Conservation (phyloP, 169 alveolate genomes). For the Plasmodium knowlesi region DNA sequence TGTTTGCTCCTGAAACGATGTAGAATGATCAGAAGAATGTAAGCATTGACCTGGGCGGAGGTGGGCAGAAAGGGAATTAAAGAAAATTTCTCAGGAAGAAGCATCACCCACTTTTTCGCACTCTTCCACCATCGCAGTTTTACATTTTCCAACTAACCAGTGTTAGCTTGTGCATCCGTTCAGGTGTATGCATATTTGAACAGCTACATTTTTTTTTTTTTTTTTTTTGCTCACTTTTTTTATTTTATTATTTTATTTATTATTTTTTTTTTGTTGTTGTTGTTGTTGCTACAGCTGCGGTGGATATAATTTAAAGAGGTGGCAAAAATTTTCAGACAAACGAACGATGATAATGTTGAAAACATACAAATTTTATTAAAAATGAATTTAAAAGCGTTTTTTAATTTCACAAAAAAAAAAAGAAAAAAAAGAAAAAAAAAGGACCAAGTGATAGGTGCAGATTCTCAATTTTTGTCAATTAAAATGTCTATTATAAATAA, state of each 20-base stretch:
- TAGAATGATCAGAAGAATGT: neutral
- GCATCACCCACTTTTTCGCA: neutral
- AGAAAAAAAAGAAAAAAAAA: neutral
- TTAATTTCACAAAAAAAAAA: slow-evolving; percentile 15
- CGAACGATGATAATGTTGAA: neutral
- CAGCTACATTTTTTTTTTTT: neutral
- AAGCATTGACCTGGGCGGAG: neutral
- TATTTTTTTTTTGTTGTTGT: slow-evolving; percentile 19
- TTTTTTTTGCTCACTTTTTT: too few species aligned
- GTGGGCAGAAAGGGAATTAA: neutral
- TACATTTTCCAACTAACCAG: neutral
- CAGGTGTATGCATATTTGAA: neutral
- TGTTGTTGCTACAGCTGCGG: neutral
- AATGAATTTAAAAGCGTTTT: slow-evolving; percentile 4
- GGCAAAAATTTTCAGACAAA: neutral
- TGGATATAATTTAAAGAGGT: neutral
- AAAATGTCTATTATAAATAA: slow-evolving; percentile 72
- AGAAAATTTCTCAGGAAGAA: neutral
- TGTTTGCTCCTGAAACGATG: neutral
- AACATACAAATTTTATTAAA: slow-evolving; percentile 1
- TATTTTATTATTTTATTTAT: neutral
- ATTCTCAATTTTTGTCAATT: slow-evolving; percentile 3
- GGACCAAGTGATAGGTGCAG: neutral
- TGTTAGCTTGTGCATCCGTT: neutral
- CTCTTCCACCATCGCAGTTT: neutral